A percentile compares a stretch with the other conserved stretches of the same genome.
Conservation (phyloP, 2,329 filamentous ascomycete genomes). For the Diatrype stigma region DNA sequence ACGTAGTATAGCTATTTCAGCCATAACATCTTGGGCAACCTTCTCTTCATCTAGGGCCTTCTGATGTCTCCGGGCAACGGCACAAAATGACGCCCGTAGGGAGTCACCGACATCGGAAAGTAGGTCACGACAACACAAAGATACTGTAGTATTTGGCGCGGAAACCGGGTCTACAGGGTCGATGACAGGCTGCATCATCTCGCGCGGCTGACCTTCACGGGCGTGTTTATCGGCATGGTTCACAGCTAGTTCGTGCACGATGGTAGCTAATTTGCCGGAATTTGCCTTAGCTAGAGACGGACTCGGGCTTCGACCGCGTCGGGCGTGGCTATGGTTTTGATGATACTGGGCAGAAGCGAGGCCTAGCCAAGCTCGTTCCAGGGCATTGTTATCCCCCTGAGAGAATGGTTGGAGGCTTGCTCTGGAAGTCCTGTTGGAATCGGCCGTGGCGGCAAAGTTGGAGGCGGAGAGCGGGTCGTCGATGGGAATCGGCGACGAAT, state of each 20-base stretch:
- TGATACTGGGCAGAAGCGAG: slow-evolving; percentile 48
- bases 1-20: slow-evolving; percentile 24
- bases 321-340: slow-evolving; percentile 41
- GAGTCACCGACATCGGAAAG: slow-evolving; percentile 42
- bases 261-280: slow-evolving; percentile 30
- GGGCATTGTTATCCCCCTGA: slow-evolving; percentile 69
- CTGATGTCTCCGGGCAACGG: slow-evolving; percentile 38
- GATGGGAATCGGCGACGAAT: slow-evolving; percentile 75
- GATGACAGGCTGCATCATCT: slow-evolving; percentile 20
- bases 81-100: slow-evolving; percentile 47
- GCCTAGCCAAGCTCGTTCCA: slow-evolving; percentile 73
- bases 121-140: slow-evolving; percentile 47
- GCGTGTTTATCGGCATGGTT: slow-evolving; percentile 46
- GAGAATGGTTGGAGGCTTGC: slow-evolving; percentile 73
- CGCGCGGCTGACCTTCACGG: slow-evolving; percentile 29
- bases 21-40: slow-evolving; percentile 44
- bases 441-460: slow-evolving; percentile 45
- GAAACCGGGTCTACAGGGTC: slow-evolving; percentile 23
- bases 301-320: slow-evolving; percentile 28
- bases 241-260: slow-evolving; percentile 40
- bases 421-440: slow-evolving; percentile 50
- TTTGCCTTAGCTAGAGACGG: slow-evolving; percentile 31
- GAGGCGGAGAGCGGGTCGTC: slow-evolving; percentile 79
- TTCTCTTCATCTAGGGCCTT: slow-evolving; percentile 37
- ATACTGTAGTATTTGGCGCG: slow-evolving; percentile 22